Conservation (phyloP, 306 rosid species). For the Biancaea sappan region DNA sequence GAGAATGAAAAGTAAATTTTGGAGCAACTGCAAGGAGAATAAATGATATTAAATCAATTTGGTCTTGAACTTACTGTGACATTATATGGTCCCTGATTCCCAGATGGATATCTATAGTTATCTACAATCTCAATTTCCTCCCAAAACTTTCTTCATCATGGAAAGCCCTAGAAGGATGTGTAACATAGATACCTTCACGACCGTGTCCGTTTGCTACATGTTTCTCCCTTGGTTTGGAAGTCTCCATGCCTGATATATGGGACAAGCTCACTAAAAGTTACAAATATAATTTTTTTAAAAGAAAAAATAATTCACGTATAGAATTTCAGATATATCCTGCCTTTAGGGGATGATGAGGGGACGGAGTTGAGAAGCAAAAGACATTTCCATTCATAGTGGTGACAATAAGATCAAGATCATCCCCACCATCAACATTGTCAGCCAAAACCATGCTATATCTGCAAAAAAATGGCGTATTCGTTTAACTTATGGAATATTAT, state of each 20-base stretch:
- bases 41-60: not conserved
- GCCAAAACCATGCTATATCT: conserved; percentile 99
- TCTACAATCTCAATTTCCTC: conserved; percentile 90
- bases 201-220: conserved; percentile 59
- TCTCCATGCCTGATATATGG: conserved; percentile 79
- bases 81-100: conserved; percentile 86
- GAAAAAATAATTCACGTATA: conserved; percentile 24
- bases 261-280: conserved; percentile 17
- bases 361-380: conserved; percentile 94
- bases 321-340: conserved; percentile 48
- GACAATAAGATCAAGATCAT: conserved; percentile 94
- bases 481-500: conserved; percentile 21
- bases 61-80: conserved; percentile 64
- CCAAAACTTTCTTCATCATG: conserved; percentile 96
- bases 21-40: conserved; percentile 3
- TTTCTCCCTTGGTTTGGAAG: conserved; percentile 83
- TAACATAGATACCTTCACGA: conserved; percentile 83
- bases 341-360: conserved; percentile 94
- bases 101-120: conserved; percentile 81
- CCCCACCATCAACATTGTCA: conserved; percentile 99
- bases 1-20: conserved; percentile 6
- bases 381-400: conserved; percentile 97
- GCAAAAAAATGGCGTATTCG: conserved; percentile 37
- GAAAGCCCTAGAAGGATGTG: conserved; percentile 88
- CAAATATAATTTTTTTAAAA: not conserved